phyloP scores from a whole-genome alignment of 208 protist genomes.

The Leishmania major region DNA sequence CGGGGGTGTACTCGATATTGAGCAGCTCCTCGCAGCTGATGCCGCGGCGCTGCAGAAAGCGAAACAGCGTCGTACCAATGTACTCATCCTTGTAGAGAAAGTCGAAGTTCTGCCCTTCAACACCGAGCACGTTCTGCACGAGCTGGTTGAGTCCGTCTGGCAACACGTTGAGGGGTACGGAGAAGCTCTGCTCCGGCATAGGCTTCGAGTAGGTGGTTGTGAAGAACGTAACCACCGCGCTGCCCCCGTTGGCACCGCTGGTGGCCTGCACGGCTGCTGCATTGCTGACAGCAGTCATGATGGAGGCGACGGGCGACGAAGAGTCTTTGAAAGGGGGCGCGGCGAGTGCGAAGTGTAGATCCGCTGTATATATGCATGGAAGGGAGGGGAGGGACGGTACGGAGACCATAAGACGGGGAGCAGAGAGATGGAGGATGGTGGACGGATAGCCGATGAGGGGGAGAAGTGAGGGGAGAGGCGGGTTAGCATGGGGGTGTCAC shows the following conservation, averaged over 20 bases:
- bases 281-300: constrained; percentile 11
- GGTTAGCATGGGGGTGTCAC: neutral
- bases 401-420: neutral
- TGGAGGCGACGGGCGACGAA: neutral
- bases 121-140: constrained; percentile 66
- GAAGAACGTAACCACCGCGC: constrained; percentile 79
- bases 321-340: neutral
- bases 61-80: constrained; percentile 72
- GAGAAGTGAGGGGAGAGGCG: neutral
- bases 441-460: neutral
- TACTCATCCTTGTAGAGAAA: constrained; percentile 85
- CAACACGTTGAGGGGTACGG: constrained; percentile 64
- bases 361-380: neutral
- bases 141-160: constrained; percentile 72
- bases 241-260: constrained; percentile 38
- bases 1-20: constrained; percentile 86
- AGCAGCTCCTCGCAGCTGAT: constrained; percentile 84
- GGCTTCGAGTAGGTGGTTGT: constrained; percentile 64
- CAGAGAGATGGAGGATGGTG: neutral
- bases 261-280: constrained; percentile 5
- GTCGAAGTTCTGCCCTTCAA: constrained; percentile 62
- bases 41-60: constrained; percentile 67
- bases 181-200: constrained; percentile 83
- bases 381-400: neutral
- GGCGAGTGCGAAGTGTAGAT: neutral